Conservation (phyloP, 495 filamentous ascomycete genomes). For the Annulohypoxylon moriforme region DNA sequence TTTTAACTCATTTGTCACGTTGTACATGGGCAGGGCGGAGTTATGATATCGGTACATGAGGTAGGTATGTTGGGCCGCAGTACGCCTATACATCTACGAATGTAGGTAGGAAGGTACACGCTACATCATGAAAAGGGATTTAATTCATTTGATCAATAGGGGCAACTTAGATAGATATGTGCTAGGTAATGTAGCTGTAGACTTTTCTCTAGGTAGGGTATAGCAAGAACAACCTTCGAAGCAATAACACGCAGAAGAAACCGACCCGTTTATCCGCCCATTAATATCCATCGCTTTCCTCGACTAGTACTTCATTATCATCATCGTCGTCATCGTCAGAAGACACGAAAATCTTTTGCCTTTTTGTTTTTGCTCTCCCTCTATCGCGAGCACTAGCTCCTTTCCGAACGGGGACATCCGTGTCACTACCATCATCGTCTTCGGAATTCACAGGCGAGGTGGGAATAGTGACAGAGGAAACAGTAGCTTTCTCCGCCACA, state of each 20-base stretch:
- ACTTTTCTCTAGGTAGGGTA: constrained; percentile 7
- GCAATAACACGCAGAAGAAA: neutral
- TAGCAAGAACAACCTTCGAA: neutral
- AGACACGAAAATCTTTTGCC: constrained; percentile 8
- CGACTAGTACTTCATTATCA: constrained; percentile 36
- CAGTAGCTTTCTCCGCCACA: constrained; percentile 4
- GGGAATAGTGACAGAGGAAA: neutral
- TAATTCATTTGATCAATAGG: neutral
- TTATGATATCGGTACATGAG: neutral
- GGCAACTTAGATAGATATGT: neutral
- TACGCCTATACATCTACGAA: neutral
- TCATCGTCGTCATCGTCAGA: constrained; percentile 49
- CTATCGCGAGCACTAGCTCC: neutral
- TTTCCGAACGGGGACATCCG: constrained; percentile 11
- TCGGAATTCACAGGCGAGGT: constrained; percentile 10
- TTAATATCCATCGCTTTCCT: constrained; percentile 34
- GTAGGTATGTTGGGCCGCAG: neutral
- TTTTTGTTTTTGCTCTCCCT: constrained; percentile 15
- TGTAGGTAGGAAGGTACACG: no score
- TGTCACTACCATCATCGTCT: constrained; percentile 1
- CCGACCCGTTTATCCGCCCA: constrained; percentile 8
- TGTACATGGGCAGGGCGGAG: neutral
- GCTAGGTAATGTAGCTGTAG: neutral
- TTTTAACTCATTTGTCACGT: neutral
- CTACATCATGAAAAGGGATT: neutral